Base-by-base conservation (phyloP, 768 basidiomycete genomes). In the Termitomyces sp. region DNA sequence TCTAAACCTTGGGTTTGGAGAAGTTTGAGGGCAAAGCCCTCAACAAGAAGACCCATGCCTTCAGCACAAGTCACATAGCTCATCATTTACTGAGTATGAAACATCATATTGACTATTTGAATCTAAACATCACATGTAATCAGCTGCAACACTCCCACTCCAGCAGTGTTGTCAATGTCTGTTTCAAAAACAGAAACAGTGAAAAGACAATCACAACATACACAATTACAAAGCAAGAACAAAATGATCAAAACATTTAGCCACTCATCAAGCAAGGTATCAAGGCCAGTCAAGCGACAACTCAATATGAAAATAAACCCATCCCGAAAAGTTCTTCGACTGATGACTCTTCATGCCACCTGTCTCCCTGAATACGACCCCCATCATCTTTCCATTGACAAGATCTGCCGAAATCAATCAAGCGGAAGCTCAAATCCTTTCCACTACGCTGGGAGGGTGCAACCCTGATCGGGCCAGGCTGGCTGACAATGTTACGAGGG, bases 391-490 rank as follows among this genome's bases (percentile, higher is more conserved):
- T 18, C 13, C 5, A 13, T 7, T 52, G 14, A 28, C n/a, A 45
- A 13, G 65, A 64, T 41, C 65, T 52, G 16, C 76, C 76, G 64
- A 77, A 77, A 58, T 79, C 76, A 20, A 78, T 75, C 53, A 76
- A 45, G 20, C 76, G 67, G 61, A 74, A 77, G 49, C 76, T 72
- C 22, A 47, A 62, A 28, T 69, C 59, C 2, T 47, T 18, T 33
- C 56, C 63, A 60, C 9, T 66, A 50, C 11, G 45, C 22, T 26
- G 30, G 9, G 28, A 50, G 2, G 60, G 20, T 0, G 69, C 67
- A 26, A 48, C 58, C n/a, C 50, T 58, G 30, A 56, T 61, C n/a
- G 73, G 74, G 2, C 75, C 75, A 1, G 57, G 60, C 56, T 78
- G 75, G 35, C 66, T 54, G 9, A 79, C 57, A 13, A 79, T 68